phyloP scores from a whole-genome alignment of 2,329 filamentous ascomycete species.

The Cytospora chrysosperma region DNA sequence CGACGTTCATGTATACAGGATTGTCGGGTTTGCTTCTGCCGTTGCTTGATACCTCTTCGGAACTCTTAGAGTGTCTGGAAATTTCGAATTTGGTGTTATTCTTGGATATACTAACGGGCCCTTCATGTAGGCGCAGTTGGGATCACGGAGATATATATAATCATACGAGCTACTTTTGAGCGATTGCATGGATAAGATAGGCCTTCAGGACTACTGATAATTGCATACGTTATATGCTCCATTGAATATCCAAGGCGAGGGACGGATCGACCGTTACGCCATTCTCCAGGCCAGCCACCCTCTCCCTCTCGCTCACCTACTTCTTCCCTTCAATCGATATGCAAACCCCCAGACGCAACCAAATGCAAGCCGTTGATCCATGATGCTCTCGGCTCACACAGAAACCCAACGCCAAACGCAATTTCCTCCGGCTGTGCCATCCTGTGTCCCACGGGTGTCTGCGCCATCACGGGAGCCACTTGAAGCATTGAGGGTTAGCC shows the following conservation, averaged over 20 bases:
- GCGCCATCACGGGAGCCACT: constrained; percentile 42
- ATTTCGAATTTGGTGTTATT: neutral
- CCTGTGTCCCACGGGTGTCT: constrained; percentile 42
- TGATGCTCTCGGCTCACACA: constrained; percentile 43
- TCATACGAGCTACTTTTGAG: neutral
- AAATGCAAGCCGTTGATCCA: constrained; percentile 47
- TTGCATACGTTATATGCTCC: neutral
- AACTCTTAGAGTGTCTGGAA: neutral
- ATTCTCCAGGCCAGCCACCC: neutral
- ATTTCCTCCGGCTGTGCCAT: constrained; percentile 46
- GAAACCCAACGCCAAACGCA: constrained; percentile 45
- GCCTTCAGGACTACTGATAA: neutral
- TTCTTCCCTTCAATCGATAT: constrained; percentile 21
- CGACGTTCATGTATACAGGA: no score
- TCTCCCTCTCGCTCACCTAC: no score
- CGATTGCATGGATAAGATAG: neutral
- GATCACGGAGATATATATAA: neutral
- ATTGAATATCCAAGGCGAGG: neutral
- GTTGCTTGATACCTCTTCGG: neutral
- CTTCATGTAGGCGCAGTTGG: neutral
- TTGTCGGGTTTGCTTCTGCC: neutral
- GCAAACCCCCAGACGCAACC: constrained; percentile 32
- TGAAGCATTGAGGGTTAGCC: constrained; percentile 35
- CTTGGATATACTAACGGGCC: neutral
- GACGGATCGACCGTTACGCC: neutral